These are phyloP conservation scores for Gleditsia sinensis DNA, from an alignment of 306 rosid species.

Conservation along the genomic window DNA sequence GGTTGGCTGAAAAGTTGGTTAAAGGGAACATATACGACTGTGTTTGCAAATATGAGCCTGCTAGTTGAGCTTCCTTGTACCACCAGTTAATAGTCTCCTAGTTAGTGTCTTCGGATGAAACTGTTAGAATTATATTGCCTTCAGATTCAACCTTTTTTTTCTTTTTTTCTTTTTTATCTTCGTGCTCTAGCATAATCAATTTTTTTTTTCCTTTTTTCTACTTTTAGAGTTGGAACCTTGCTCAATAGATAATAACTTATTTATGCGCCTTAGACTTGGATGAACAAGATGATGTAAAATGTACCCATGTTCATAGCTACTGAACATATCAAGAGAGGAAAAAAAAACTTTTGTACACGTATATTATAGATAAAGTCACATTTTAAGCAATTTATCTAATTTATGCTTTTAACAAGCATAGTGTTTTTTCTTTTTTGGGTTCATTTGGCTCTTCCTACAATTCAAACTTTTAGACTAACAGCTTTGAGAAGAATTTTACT, in stretches of 20 bases:
- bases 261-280: background rate
- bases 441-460: no score
- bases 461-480: no score
- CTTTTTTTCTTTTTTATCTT: no score
- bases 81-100: background rate
- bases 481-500: no score
- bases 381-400: no score
- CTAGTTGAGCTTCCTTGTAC: constrained; percentile 42
- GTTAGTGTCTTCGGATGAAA: background rate
- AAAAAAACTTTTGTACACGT: no score
- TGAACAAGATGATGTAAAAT: background rate
- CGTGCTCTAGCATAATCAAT: background rate
- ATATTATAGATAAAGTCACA: no score
- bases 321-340: no score
- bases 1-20: constrained; percentile 90
- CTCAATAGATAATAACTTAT: background rate
- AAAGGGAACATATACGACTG: constrained; percentile 84
- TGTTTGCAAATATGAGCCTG: constrained; percentile 87
- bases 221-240: background rate
- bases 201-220: background rate
- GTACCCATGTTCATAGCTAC: no score
- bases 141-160: background rate
- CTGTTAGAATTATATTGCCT: background rate
- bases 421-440: no score
- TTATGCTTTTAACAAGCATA: no score